These are phyloP conservation scores for Penicillium sp. DNA, from an alignment of 2,329 filamentous ascomycete genomes.

Conservation along the genomic window DNA sequence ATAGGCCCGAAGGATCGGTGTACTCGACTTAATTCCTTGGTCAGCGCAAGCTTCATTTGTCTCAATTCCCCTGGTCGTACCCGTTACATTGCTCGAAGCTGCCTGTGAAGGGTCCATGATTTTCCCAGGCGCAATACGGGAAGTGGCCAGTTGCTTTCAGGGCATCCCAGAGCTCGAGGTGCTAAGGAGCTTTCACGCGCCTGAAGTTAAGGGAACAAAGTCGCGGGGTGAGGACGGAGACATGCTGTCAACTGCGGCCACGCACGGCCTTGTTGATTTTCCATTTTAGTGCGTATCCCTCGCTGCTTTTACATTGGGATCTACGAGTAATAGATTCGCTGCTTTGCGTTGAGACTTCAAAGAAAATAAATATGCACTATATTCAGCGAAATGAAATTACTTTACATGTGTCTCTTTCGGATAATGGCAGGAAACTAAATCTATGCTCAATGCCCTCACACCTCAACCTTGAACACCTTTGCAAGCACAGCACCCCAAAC, in stretches of 20 bases:
- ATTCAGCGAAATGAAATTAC: background rate
- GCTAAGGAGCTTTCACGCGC: conserved; percentile 4
- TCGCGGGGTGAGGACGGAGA: conserved; percentile 9
- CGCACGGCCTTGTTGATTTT: conserved; percentile 9
- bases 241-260: conserved; percentile 10
- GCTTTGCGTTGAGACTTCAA: background rate
- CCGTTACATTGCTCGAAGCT: conserved; percentile 72
- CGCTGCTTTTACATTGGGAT: conserved; percentile 5
- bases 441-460: background rate
- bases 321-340: background rate
- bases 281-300: conserved; percentile 6
- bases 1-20: conserved; percentile 87
- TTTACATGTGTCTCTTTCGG: background rate
- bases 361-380: background rate
- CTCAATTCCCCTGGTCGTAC: conserved; percentile 42
- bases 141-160: conserved; percentile 21
- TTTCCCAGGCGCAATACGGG: conserved; percentile 31
- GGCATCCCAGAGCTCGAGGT: conserved; percentile 24
- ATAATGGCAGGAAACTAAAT: background rate
- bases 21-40: conserved; percentile 71
- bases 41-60: conserved; percentile 15
- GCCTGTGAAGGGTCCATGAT: conserved; percentile 48
- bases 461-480: conserved; percentile 9
- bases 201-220: conserved; percentile 5
- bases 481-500: conserved; percentile 5